Evolutionary conservation across 202 grass and related monocot genomes (phyloP).

Genomic region (Bolboschoenoplectus hybrid): DNA sequence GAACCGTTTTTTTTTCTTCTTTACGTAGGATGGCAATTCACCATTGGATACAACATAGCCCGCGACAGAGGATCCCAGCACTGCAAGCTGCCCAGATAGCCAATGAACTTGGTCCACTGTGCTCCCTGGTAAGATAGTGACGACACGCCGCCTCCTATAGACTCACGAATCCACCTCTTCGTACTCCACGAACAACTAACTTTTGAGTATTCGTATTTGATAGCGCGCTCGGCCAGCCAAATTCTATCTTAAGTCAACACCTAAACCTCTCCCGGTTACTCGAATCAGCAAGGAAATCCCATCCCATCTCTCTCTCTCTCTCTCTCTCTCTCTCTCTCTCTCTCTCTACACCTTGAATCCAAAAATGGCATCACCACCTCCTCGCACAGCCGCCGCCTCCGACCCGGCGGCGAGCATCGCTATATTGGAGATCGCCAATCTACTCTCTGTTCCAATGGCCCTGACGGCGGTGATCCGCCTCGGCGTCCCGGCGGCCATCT

Average conservation of each 20-base stretch:
- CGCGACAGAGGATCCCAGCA: too few species aligned
- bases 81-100: too few species aligned
- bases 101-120: neutral
- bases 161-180: neutral
- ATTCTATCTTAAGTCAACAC: neutral
- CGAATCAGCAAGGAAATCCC: neutral
- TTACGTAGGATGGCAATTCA: too few species aligned
- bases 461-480: constrained; percentile 73
- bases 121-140: neutral
- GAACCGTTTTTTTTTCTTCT: too few species aligned
- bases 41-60: too few species aligned
- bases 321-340: neutral
- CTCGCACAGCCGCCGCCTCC: neutral
- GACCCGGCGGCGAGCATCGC: constrained; percentile 49
- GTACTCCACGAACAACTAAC: neutral
- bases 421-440: constrained; percentile 83
- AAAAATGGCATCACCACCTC: constrained; percentile 1
- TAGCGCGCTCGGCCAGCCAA: neutral
- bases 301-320: too few species aligned
- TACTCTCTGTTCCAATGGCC: constrained; percentile 90
- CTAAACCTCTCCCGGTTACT: neutral
- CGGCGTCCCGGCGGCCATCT: constrained; percentile 59
- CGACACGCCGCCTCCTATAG: neutral
- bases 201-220: neutral
- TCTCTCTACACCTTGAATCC: neutral